Evolutionary conservation across 805 yeast species (phyloP).

Genomic region (Zygosaccharomyces lentus): DNA sequence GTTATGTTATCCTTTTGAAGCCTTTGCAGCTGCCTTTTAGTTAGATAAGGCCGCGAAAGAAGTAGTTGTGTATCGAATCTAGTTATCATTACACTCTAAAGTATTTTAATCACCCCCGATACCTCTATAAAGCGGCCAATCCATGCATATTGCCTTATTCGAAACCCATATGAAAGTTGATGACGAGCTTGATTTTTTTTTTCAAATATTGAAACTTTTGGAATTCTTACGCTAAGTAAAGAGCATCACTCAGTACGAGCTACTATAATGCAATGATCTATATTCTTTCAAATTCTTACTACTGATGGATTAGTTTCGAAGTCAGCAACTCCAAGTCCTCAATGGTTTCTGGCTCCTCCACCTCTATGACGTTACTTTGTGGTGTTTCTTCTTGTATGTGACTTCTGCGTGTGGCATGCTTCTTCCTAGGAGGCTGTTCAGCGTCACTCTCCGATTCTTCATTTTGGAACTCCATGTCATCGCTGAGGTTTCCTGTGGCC

Average conservation of each 20-base stretch:
- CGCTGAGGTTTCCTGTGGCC: constrained; percentile 35
- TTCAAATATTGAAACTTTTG: background rate
- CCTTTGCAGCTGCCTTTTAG: constrained; percentile 48
- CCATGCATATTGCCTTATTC: constrained; percentile 6
- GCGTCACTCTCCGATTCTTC: constrained; percentile 16
- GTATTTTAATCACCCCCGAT: background rate
- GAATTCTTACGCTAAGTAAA: background rate
- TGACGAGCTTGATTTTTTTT: background rate
- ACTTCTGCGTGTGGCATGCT: constrained; percentile 27
- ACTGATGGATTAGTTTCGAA: constrained; percentile 38
- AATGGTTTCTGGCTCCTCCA: constrained; percentile 83
- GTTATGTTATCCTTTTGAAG: constrained; percentile 51
- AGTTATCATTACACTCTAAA: constrained; percentile 14
- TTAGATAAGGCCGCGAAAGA: constrained; percentile 58
- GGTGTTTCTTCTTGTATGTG: constrained; percentile 11
- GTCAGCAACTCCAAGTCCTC: constrained; percentile 93
- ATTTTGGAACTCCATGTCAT: constrained; percentile 40
- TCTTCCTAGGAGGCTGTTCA: constrained; percentile 32
- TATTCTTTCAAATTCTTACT: constrained; percentile 2
- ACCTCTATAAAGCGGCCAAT: constrained; percentile 1
- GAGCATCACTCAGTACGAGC: constrained; percentile 3
- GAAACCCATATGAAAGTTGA: background rate
- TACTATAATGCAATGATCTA: constrained; percentile 3
- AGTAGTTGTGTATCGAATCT: constrained; percentile 25
- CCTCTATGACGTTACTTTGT: constrained; percentile 51